phyloP scores from a whole-genome alignment of 2,329 filamentous ascomycete genomes.

The Epicoccum sorghinum region DNA sequence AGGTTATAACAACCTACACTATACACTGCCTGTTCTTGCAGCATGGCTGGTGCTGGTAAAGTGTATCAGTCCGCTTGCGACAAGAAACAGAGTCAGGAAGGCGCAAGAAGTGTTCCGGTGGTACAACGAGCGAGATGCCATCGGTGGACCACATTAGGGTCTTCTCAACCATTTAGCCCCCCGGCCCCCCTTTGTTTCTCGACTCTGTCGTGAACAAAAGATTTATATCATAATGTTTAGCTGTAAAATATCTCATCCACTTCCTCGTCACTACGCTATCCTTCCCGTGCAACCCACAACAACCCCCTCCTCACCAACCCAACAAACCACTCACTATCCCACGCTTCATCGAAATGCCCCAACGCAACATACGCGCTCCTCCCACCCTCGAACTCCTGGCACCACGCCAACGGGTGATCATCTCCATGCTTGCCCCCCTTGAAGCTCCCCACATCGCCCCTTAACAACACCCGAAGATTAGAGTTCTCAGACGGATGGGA shows the following conservation, averaged over 20 bases:
- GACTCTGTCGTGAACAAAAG: too few species aligned
- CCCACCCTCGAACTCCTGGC: conserved; percentile 37
- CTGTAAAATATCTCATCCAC: neutral
- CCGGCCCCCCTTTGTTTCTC: too few species aligned
- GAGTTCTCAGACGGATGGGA: conserved; percentile 30
- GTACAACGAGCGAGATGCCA: conserved; percentile 18
- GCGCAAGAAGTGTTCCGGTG: conserved; percentile 14
- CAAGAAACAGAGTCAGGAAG: conserved; percentile 15
- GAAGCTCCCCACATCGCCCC: conserved; percentile 28
- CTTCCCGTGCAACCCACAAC: conserved; percentile 24
- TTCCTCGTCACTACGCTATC: neutral
- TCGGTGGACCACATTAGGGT: conserved; percentile 16
- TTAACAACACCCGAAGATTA: conserved; percentile 27
- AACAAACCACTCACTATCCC: conserved; percentile 32
- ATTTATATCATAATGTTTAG: neutral
- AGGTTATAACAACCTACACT: conserved; percentile 9
- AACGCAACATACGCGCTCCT: conserved; percentile 31
- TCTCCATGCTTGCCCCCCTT: conserved; percentile 30
- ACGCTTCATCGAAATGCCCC: conserved; percentile 39
- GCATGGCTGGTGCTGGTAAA: conserved; percentile 16
- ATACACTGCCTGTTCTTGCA: conserved; percentile 15
- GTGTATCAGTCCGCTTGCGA: conserved; percentile 17
- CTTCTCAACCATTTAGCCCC: too few species aligned
- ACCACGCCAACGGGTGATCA: conserved; percentile 39
- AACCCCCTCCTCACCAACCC: conserved; percentile 26